phyloP scores from a whole-genome alignment of 2,329 filamentous ascomycete species.

The Chaetomium sp. region DNA sequence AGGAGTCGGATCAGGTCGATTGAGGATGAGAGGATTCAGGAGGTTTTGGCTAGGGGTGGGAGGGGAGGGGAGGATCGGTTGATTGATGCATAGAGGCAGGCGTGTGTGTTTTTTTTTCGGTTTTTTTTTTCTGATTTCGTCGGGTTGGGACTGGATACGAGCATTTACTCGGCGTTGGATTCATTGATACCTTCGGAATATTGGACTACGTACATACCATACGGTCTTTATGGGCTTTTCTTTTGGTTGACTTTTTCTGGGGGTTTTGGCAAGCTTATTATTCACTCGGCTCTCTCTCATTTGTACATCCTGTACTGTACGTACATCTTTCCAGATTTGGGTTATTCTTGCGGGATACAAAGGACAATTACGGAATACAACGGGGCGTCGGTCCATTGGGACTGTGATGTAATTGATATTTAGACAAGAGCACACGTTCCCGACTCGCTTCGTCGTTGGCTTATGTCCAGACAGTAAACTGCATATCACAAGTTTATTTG shows the following conservation, averaged over 20 bases:
- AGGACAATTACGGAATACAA: too few relatives aligned
- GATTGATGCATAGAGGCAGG: constrained; percentile 16
- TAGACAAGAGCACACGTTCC: too few relatives aligned
- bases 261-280: too few relatives aligned
- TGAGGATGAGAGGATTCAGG: constrained; percentile 52
- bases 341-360: background rate
- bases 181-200: background rate
- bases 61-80: constrained; percentile 26
- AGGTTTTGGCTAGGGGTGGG: constrained; percentile 43
- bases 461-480: too few relatives aligned
- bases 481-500: too few relatives aligned
- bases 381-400: too few relatives aligned
- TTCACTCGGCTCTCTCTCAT: too few relatives aligned
- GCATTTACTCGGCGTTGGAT: background rate
- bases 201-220: background rate
- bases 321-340: background rate
- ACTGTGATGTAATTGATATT: too few relatives aligned
- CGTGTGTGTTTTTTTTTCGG: background rate
- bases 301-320: background rate
- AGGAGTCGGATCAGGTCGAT: constrained; percentile 51
- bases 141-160: background rate
- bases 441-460: too few relatives aligned
- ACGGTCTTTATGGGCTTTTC: background rate
- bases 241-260: background rate
- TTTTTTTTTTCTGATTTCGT: background rate